Percentiles rank a stretch among this genome's conserved stretches.
These are phyloP conservation scores for Hippophae tibetana DNA, from an alignment of 306 rosid species.

Conservation along the genomic window DNA sequence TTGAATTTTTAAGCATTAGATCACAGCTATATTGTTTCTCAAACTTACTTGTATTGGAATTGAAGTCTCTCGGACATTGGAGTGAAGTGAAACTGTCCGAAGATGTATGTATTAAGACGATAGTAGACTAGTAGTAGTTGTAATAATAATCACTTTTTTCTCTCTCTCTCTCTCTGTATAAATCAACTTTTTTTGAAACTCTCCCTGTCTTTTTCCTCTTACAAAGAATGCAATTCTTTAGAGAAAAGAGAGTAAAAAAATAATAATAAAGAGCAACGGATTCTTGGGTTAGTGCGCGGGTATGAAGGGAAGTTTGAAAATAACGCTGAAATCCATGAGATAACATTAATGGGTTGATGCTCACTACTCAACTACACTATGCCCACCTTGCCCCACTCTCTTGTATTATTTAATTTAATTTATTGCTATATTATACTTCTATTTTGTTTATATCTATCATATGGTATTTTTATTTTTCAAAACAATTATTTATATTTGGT, in stretches of 20 bases:
- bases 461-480: neutral
- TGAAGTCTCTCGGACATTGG: neutral
- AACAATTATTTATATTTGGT: constrained; percentile 3
- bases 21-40: no score
- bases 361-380: constrained; percentile 21
- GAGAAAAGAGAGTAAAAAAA: neutral
- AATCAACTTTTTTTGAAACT: constrained; percentile 12
- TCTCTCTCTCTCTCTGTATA: constrained; percentile 12
- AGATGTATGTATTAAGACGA: neutral
- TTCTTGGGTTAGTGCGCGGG: constrained; percentile 72
- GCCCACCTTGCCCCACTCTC: constrained; percentile 28
- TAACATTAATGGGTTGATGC: constrained; percentile 22
- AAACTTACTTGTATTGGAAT: no score
- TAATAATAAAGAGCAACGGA: constrained; percentile 29
- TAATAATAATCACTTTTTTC: neutral
- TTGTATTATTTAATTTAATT: neutral
- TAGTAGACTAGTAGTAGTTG: neutral
- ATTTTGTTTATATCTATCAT: neutral
- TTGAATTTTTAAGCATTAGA: neutral
- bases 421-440: constrained; percentile 2
- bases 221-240: constrained; percentile 5
- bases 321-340: constrained; percentile 77
- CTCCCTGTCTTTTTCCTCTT: neutral
- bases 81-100: constrained; percentile 5
- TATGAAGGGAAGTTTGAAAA: constrained; percentile 80